Evolutionary conservation across 495 filamentous ascomycete species (phyloP).

Genomic region (Penicillium diatomitis): DNA sequence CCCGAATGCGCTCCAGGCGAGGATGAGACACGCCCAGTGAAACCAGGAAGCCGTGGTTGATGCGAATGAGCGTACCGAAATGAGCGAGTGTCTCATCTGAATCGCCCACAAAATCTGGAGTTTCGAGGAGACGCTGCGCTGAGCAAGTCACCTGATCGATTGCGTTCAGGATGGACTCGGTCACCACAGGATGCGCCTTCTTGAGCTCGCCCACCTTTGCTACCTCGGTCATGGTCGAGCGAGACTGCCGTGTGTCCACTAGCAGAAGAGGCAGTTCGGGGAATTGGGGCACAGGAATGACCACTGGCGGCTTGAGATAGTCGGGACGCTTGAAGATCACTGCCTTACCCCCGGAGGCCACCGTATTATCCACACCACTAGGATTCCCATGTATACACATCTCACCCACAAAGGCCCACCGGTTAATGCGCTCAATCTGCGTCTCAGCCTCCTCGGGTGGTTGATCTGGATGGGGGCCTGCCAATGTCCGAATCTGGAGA

Average conservation of each 20-base stretch:
- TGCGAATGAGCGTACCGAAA: conserved; percentile 77
- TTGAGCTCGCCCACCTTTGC: conserved; percentile 72
- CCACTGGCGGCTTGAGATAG: conserved; percentile 64
- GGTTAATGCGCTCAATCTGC: conserved; percentile 89
- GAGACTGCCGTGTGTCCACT: conserved; percentile 75
- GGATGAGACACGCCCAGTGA: conserved; percentile 91
- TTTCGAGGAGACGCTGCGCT: conserved; percentile 59
- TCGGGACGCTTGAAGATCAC: conserved; percentile 79
- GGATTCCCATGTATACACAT: conserved; percentile 96
- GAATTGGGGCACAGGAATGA: conserved; percentile 73
- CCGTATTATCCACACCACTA: conserved; percentile 96
- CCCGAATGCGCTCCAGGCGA: conserved; percentile 80
- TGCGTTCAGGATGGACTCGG: conserved; percentile 67
- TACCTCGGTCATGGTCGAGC: conserved; percentile 75
- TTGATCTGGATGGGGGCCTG: conserved; percentile 85
- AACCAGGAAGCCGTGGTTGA: conserved; percentile 87
- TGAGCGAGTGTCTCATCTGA: conserved; percentile 50
- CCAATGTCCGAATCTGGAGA: conserved; percentile 75
- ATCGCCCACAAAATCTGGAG: conserved; percentile 51
- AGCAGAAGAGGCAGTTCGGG: conserved; percentile 84
- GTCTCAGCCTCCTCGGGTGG: conserved; percentile 66
- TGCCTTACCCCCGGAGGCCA: conserved; percentile 82
- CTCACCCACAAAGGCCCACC: conserved; percentile 95
- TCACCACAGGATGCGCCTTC: conserved; percentile 58
- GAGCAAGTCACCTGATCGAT: conserved; percentile 74